Evolutionary conservation across 2,329 filamentous ascomycete species (phyloP), one percentile per base, ranked within the genome.

Genomic region (Xylaria multiplex): DNA sequence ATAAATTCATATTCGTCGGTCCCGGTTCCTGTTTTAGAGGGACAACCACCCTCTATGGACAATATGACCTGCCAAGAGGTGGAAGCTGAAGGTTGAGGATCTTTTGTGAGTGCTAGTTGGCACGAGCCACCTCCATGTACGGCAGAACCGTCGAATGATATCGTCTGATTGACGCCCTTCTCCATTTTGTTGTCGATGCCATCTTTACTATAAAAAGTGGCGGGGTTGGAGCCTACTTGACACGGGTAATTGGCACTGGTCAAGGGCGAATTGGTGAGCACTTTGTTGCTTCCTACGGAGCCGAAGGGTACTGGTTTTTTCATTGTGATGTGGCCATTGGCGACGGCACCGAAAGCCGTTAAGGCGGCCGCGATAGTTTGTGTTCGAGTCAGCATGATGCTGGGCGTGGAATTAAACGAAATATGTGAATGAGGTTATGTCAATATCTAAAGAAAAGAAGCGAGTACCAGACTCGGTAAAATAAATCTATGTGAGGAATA

Each of bases 61-160:
- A 91, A 83, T 73, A 93, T 90, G 70, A 93, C 91, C 71, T 90
- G 88, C 86, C 88, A 93, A 53, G 83, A 83, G 1, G 83, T 85
- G 5, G 67, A 71, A 16, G 49, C 68, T 13, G 66, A 71, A 1
- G 75, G 75, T 48, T 71, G 66, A 6, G 67, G 82, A 69, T 93
- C 91, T 37, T 87, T 88, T 0, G 90, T 91, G 68, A 93, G 77
- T 27, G 86, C 87, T 71, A 93, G 82, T 74, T 94, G 91, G 76
- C 91, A 93, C 1, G 88, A 91, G 0, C 91, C 91, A 65, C 91
- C 91, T 46, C 91, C 90, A 71, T 93, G 91, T 0, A 85, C 84
- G 4, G 91, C 91, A 56, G 82, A 79, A 54, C 90, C 90, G 0
- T 78, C 78, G 75, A 92, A 88, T 6, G 75, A 77, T 4, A 92